Percentiles rank a stretch among this genome's conserved stretches.
These are phyloP conservation scores for Schizosaccharomyces japonicus DNA, from an alignment of 805 yeast species.

Conservation along the genomic window DNA sequence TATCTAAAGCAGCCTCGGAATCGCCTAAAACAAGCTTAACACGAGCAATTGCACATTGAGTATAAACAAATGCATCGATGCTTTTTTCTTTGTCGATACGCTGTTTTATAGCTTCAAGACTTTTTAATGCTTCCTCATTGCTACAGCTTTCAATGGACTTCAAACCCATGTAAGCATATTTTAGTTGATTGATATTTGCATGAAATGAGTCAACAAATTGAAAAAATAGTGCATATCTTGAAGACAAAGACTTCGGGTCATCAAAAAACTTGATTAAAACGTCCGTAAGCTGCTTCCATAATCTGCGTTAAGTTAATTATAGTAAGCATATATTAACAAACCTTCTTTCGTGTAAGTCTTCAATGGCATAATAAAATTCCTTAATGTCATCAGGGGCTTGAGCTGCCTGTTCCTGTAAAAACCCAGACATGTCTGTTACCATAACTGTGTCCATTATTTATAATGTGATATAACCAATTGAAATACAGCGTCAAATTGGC, in stretches of 20 bases:
- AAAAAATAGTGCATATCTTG: constrained; percentile 44
- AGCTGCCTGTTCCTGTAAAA: background rate
- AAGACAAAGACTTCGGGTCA: constrained; percentile 25
- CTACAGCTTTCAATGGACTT: constrained; percentile 16
- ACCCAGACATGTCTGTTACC: background rate
- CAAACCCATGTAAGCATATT: constrained; percentile 52
- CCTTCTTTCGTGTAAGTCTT: constrained; percentile 4
- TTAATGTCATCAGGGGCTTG: constrained; percentile 1
- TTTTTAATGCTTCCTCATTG: constrained; percentile 26
- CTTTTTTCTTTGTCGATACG: constrained; percentile 22
- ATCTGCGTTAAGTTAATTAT: constrained; percentile 12
- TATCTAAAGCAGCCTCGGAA: constrained; percentile 36
- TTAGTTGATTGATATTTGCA: constrained; percentile 53
- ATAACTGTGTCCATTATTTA: constrained; percentile 2
- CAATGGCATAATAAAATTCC: background rate
- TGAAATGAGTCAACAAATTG: constrained; percentile 45
- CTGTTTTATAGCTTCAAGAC: constrained; percentile 22
- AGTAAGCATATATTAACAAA: background rate
- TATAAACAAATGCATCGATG: constrained; percentile 33
- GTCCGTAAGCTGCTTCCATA: constrained; percentile 84
- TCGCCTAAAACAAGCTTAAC: constrained; percentile 33
- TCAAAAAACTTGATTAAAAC: constrained; percentile 37
- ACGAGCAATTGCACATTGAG: constrained; percentile 54
- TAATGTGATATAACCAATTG: no score
- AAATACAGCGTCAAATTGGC: no score